A percentile compares a stretch with the other conserved stretches of the same genome.
Conservation (phyloP, 2,329 filamentous ascomycete species). For the Neoarthrinium moseri region DNA sequence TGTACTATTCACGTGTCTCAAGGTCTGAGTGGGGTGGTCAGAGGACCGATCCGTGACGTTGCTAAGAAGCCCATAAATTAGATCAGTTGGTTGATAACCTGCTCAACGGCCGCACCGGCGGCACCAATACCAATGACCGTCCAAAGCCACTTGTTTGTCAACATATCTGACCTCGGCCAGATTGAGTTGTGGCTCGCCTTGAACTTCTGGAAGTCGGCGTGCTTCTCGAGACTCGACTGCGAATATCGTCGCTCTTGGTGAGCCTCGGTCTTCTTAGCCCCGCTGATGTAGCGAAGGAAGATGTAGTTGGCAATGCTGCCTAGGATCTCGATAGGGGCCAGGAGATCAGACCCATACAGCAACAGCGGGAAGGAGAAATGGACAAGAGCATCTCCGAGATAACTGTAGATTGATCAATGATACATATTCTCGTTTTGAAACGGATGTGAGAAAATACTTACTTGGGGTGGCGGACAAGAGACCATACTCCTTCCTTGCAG, state of each 20-base stretch:
- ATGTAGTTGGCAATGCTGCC: constrained; percentile 58
- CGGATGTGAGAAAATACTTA: constrained; percentile 32
- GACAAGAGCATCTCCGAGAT: constrained; percentile 58
- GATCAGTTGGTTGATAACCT: constrained; percentile 14
- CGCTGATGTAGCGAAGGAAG: constrained; percentile 56
- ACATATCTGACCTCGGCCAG: constrained; percentile 51
- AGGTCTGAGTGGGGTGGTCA: too few species aligned
- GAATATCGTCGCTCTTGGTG: constrained; percentile 52
- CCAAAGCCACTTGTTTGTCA: constrained; percentile 57
- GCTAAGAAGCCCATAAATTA: constrained; percentile 1
- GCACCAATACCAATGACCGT: constrained; percentile 48
- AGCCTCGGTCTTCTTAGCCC: constrained; percentile 54
- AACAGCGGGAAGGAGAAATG: constrained; percentile 59
- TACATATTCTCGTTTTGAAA: neutral
- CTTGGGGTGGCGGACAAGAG: constrained; percentile 62
- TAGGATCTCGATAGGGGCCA: constrained; percentile 53
- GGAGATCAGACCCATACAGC: constrained; percentile 52
- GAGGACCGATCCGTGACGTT: neutral
- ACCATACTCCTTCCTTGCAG: constrained; percentile 58
- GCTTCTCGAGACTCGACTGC: constrained; percentile 47
- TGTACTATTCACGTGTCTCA: too few species aligned
- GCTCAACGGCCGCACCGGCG: constrained; percentile 46
- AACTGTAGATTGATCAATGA: constrained; percentile 35
- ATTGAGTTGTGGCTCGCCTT: constrained; percentile 56
- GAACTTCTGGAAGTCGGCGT: constrained; percentile 51